Base-by-base conservation (phyloP, 805 yeast species). In the Ogataea trehaloabstinens region DNA sequence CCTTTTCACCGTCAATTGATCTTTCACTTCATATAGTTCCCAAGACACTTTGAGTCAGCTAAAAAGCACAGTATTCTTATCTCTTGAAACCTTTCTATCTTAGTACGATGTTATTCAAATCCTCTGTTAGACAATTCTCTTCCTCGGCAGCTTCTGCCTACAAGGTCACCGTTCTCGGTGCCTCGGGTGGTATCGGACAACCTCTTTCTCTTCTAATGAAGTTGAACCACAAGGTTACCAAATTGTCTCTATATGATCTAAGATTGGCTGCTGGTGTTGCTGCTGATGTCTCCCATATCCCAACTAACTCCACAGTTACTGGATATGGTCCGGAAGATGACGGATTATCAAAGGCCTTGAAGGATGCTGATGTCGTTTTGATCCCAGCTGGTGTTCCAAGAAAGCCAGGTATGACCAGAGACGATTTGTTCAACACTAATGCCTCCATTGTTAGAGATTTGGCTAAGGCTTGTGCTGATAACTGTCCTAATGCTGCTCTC, bases 331-430 rank as follows among this genome's bases (percentile, higher is more conserved):
- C 96, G 53, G 95, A 85, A 49, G 77, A 81, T 45, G 76, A 75
- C 36, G 85, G 85, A 24, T 69, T 88, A 48, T 69, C 73, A 44
- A 70, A 68, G 40, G 95, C 96, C 15, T 70, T 90, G 53, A 68
- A 74, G 37, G 89, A 82, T 35, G 78, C 96, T 37, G 95, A 89
- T 55, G 81, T 90, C 44, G 90, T 90, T 37, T 77, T 90, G 42
- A 86, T 90, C 67, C 96, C 97, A 62, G 97, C 97, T 41, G 97
- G 97, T 74, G 95, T 90, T 42, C 97, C 95, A 74, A 86, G 95
- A 80, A 90, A 89, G 74, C 97, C 97, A 53, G 97, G 97, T 67
- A 90, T 90, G 97, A 87, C 96, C 61, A 85, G 97, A 76, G 97
- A 90, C 66, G 97, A 90, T 64, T 75, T 90, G 58, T 90, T 90